Percentiles rank a stretch among this genome's conserved stretches.
Evolutionary conservation across 805 yeast genomes (phyloP).

Genomic region (Kregervanrija delftensis): DNA sequence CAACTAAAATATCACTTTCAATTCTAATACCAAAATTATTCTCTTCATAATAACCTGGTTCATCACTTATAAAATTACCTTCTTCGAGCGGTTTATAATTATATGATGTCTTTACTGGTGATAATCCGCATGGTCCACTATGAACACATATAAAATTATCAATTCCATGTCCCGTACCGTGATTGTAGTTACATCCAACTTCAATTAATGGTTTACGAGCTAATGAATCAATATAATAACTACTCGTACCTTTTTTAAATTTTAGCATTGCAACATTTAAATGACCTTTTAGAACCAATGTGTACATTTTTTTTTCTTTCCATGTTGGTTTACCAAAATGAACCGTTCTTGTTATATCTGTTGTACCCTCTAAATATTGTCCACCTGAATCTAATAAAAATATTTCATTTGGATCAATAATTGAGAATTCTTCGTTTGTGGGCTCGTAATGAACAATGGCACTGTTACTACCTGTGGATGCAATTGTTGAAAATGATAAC

Average conservation of each 20-base stretch:
- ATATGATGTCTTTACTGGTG: slow-evolving; percentile 28
- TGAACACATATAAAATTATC: slow-evolving; percentile 89
- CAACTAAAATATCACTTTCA: slow-evolving; percentile 71
- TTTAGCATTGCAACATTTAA: slow-evolving; percentile 74
- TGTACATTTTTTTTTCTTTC: slow-evolving; percentile 62
- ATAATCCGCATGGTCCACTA: slow-evolving; percentile 88
- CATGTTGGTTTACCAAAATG: slow-evolving; percentile 55
- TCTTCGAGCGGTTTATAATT: slow-evolving; percentile 43
- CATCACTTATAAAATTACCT: slow-evolving; percentile 82
- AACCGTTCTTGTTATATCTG: slow-evolving; percentile 87
- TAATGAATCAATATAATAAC: slow-evolving; percentile 68
- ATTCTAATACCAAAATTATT: slow-evolving; percentile 87
- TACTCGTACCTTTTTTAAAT: slow-evolving; percentile 72
- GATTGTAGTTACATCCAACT: slow-evolving; percentile 79
- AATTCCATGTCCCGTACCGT: slow-evolving; percentile 98
- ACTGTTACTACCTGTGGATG: slow-evolving; percentile 70
- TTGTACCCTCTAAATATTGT: slow-evolving; percentile 89
- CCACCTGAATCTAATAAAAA: slow-evolving; percentile 87
- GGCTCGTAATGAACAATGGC: slow-evolving; percentile 76
- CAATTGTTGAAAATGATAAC: slow-evolving; percentile 68
- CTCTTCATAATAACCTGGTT: slow-evolving; percentile 90
- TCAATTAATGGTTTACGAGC: slow-evolving; percentile 82
- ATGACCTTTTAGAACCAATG: slow-evolving; percentile 88
- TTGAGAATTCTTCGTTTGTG: slow-evolving; percentile 45
- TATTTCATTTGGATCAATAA: slow-evolving; percentile 59